These are phyloP conservation scores for Tulasnella sp. DNA, from an alignment of 768 basidiomycete species.

Conservation along the genomic window DNA sequence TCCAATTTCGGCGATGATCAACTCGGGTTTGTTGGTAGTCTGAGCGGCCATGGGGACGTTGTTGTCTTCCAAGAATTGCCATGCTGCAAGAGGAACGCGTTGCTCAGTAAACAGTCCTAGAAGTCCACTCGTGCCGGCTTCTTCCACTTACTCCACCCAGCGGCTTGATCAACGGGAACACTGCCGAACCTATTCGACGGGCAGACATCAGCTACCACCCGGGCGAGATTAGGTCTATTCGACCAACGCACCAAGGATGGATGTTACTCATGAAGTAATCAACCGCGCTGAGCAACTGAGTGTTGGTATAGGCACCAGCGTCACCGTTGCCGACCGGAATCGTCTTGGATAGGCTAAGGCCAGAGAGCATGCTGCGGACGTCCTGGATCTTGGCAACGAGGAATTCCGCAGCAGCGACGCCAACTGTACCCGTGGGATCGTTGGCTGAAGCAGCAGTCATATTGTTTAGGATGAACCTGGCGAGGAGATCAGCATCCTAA, in stretches of 20 bases:
- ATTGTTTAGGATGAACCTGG: conserved; percentile 46
- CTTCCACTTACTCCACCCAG: conserved; percentile 58
- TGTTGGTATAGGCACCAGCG: conserved; percentile 83
- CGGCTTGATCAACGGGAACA: conserved; percentile 59
- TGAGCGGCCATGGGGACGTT: conserved; percentile 56
- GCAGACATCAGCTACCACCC: conserved; percentile 1
- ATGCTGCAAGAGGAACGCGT: conserved; percentile 36
- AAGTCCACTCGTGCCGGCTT: neutral
- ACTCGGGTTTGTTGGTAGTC: conserved; percentile 66
- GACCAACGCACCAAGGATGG: conserved; percentile 55
- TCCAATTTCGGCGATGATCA: conserved; percentile 94
- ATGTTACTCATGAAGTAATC: conserved; percentile 88
- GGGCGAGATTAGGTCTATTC: conserved; percentile 35
- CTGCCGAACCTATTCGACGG: conserved; percentile 72
- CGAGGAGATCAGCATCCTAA: conserved; percentile 10
- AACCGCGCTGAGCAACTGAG: conserved; percentile 54
- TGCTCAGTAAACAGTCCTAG: neutral
- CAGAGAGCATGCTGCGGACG: conserved; percentile 43
- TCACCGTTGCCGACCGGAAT: conserved; percentile 77
- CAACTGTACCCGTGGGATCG: conserved; percentile 57
- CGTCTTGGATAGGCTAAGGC: conserved; percentile 55
- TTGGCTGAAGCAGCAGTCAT: conserved; percentile 48
- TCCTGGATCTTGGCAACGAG: conserved; percentile 60
- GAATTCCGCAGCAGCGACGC: conserved; percentile 55
- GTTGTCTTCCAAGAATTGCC: conserved; percentile 65